A percentile compares a stretch with the other conserved stretches of the same genome.
These are phyloP conservation scores for Neocallimastix lanati DNA, from an alignment of 192 early-diverging fungal genomes.

Conservation along the genomic window DNA sequence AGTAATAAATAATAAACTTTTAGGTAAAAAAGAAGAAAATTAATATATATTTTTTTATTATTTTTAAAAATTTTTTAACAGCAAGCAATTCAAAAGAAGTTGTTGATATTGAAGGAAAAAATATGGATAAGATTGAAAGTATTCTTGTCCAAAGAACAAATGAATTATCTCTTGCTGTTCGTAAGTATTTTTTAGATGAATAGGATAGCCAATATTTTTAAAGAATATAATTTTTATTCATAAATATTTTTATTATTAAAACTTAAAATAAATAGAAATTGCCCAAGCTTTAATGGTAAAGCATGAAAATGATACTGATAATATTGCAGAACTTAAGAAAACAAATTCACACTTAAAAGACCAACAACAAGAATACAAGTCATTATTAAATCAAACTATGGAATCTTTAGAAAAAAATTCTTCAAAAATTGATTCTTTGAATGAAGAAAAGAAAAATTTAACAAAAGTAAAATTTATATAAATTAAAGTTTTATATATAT, in stretches of 20 bases:
- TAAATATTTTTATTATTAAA: too few relatives aligned
- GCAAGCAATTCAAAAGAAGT: neutral
- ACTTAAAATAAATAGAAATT: neutral
- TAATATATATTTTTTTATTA: too few relatives aligned
- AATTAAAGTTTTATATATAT: too few relatives aligned
- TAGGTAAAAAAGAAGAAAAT: too few relatives aligned
- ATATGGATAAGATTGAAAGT: neutral
- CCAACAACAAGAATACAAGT: neutral
- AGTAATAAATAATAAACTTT: too few relatives aligned
- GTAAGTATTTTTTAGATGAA: too few relatives aligned
- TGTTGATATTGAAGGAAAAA: neutral
- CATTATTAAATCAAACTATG: neutral
- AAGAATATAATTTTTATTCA: too few relatives aligned
- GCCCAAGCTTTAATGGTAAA: neutral
- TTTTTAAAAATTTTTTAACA: neutral
- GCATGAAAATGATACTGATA: neutral
- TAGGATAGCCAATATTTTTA: too few relatives aligned
- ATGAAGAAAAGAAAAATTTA: neutral
- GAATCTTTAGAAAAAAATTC: neutral
- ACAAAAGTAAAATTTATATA: too few relatives aligned
- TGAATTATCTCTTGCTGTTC: neutral
- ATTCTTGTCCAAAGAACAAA: neutral
- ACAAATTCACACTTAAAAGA: neutral
- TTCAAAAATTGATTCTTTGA: neutral
- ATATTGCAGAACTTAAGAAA: neutral